Evolutionary conservation across 805 yeast genomes (phyloP).

Genomic region (Lachancea meyersii): DNA sequence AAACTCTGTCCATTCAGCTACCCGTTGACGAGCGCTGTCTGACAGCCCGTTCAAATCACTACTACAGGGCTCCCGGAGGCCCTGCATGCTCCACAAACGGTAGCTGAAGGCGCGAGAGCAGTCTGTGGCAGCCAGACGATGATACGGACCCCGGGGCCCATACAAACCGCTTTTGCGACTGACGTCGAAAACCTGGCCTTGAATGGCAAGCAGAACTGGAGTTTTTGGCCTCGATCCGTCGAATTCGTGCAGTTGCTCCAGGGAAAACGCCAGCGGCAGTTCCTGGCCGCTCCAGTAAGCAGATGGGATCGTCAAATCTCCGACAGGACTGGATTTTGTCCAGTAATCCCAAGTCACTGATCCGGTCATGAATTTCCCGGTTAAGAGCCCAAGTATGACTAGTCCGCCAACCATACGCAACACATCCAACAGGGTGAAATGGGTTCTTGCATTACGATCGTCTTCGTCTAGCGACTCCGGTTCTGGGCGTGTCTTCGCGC

Average conservation of each 20-base stretch:
- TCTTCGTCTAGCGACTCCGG: slow-evolving; percentile 1
- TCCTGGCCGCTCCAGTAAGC: slow-evolving; percentile 15
- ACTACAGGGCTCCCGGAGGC: slow-evolving; percentile 13
- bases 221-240: not conserved
- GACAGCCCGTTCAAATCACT: slow-evolving; percentile 11
- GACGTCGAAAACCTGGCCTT: slow-evolving; percentile 24
- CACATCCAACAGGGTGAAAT: slow-evolving; percentile 14
- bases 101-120: slow-evolving; percentile 20
- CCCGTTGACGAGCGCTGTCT: slow-evolving; percentile 12
- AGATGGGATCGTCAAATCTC: not conserved
- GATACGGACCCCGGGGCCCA: slow-evolving; percentile 24
- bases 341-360: slow-evolving; percentile 1
- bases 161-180: slow-evolving; percentile 17
- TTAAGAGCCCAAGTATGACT: slow-evolving; percentile 8
- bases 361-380: slow-evolving; percentile 12
- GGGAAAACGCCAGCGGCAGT: slow-evolving; percentile 7
- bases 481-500: not conserved
- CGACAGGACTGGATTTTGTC: not conserved
- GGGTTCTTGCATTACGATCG: slow-evolving; percentile 2
- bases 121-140: slow-evolving; percentile 22
- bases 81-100: slow-evolving; percentile 18
- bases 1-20: slow-evolving; percentile 19
- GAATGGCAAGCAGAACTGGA: slow-evolving; percentile 18
- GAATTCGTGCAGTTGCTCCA: slow-evolving; percentile 8
- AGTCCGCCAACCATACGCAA: slow-evolving; percentile 18